A percentile compares a stretch with the other conserved stretches of the same genome.
These are phyloP conservation scores for Tubosaeta sp. DNA, from an alignment of 768 basidiomycete species.

Conservation along the genomic window DNA sequence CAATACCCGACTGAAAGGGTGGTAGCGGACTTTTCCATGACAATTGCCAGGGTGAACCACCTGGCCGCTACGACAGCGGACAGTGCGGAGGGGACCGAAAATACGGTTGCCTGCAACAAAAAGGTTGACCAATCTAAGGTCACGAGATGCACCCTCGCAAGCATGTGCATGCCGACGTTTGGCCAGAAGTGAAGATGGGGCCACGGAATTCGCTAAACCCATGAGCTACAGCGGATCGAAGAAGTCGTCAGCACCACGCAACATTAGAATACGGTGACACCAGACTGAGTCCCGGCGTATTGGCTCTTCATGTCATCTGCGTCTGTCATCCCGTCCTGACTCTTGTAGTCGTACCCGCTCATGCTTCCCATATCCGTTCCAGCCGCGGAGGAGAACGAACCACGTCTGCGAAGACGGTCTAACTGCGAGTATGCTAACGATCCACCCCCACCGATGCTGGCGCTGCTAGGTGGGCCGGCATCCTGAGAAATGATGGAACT, in stretches of 20 bases:
- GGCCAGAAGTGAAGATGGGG: conserved; percentile 2
- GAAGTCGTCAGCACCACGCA: conserved; percentile 1
- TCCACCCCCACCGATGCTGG: conserved; percentile 56
- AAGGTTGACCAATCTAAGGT: conserved; percentile 9
- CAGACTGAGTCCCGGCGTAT: conserved; percentile 80
- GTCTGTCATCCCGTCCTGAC: conserved; percentile 78
- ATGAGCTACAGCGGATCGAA: conserved; percentile 8
- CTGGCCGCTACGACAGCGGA: conserved; percentile 1
- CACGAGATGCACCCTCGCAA: conserved; percentile 5
- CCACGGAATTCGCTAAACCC: conserved; percentile 11
- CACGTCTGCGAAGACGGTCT: conserved; percentile 74
- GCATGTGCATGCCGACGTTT: conserved; percentile 8
- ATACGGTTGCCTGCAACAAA: conserved; percentile 14
- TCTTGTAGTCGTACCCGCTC: conserved; percentile 80
- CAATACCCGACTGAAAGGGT: conserved; percentile 1
- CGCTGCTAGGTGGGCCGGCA: conserved; percentile 54
- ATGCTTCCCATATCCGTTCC: conserved; percentile 77
- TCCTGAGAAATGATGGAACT: conserved; percentile 94
- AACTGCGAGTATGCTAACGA: conserved; percentile 86
- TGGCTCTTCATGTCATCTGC: conserved; percentile 87
- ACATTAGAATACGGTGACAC: conserved; percentile 76
- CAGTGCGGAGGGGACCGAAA: not conserved
- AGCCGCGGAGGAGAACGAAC: conserved; percentile 72
- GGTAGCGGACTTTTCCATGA: not conserved
- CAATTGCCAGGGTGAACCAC: conserved; percentile 5